Conservation (phyloP, 2,329 filamentous ascomycete species). For the Trichoderma oligosporum region DNA sequence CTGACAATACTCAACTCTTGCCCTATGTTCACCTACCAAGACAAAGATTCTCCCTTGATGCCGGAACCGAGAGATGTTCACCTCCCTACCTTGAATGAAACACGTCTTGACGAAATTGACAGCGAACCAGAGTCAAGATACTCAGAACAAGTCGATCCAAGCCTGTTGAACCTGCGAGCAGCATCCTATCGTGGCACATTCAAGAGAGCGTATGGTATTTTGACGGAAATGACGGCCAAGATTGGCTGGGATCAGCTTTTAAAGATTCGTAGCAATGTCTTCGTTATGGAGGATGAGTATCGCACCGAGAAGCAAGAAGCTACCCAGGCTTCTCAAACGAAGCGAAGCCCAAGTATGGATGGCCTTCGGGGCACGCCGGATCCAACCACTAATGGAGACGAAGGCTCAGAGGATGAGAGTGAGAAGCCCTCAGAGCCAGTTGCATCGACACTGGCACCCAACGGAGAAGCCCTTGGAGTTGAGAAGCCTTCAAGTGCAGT, state of each 20-base stretch:
- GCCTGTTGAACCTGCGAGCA: slow-evolving; percentile 78
- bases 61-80: slow-evolving; percentile 86
- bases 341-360: slow-evolving; percentile 75
- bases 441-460: slow-evolving; percentile 32
- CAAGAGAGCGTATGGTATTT: slow-evolving; percentile 84
- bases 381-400: slow-evolving; percentile 48
- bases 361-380: slow-evolving; percentile 69
- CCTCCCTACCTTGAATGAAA: slow-evolving; percentile 83
- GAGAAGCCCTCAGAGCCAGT: slow-evolving; percentile 33
- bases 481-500: slow-evolving; percentile 79
- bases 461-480: slow-evolving; percentile 43
- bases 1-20: slow-evolving; percentile 95
- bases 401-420: slow-evolving; percentile 35
- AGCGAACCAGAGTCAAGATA: slow-evolving; percentile 80
- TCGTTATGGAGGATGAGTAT: slow-evolving; percentile 99
- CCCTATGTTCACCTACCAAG: slow-evolving; percentile 99
- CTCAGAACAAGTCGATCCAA: slow-evolving; percentile 81
- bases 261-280: slow-evolving; percentile 92
- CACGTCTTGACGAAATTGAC: slow-evolving; percentile 91
- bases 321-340: slow-evolving; percentile 44
- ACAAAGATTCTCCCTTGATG: slow-evolving; percentile 93
- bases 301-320: slow-evolving; percentile 75
- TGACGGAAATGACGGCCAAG: slow-evolving; percentile 93
- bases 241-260: slow-evolving; percentile 97
- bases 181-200: slow-evolving; percentile 93